phyloP scores from a whole-genome alignment of 2,329 filamentous ascomycete genomes.

The Colletotrichum eleusines region DNA sequence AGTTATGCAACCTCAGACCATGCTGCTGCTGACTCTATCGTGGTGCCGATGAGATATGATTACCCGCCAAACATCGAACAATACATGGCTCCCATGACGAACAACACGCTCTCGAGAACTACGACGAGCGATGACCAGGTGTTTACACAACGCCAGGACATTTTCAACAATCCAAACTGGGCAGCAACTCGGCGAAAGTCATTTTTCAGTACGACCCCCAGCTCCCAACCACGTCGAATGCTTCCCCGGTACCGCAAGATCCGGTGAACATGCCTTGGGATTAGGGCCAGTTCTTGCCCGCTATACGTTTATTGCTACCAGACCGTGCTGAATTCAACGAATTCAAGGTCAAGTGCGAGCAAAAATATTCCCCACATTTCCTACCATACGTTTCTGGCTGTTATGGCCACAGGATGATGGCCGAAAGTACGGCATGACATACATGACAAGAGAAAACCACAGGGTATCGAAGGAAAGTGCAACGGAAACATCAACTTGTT shows the following conservation, averaged over 20 bases:
- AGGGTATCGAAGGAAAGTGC: background rate
- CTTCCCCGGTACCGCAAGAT: background rate
- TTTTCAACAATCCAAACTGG: background rate
- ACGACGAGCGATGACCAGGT: background rate
- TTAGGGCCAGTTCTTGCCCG: background rate
- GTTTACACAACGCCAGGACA: background rate
- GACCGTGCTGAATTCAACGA: background rate
- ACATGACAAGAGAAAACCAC: background rate
- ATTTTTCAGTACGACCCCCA: background rate
- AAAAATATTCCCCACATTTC: background rate
- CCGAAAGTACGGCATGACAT: background rate
- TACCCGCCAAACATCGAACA: too few relatives aligned
- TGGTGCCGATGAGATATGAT: background rate
- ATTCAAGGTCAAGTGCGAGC: background rate
- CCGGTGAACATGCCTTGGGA: background rate
- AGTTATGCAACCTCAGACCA: background rate
- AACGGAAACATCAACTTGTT: background rate
- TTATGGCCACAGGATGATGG: background rate
- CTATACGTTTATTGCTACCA: background rate
- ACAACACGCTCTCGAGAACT: background rate
- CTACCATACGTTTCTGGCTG: background rate
- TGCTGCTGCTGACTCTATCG: too few relatives aligned
- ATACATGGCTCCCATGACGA: background rate
- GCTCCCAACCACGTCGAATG: background rate
- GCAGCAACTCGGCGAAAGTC: background rate